These are phyloP conservation scores for Melampsora larici-populina DNA, from an alignment of 1,284 basidiomycete genomes.

Conservation along the genomic window DNA sequence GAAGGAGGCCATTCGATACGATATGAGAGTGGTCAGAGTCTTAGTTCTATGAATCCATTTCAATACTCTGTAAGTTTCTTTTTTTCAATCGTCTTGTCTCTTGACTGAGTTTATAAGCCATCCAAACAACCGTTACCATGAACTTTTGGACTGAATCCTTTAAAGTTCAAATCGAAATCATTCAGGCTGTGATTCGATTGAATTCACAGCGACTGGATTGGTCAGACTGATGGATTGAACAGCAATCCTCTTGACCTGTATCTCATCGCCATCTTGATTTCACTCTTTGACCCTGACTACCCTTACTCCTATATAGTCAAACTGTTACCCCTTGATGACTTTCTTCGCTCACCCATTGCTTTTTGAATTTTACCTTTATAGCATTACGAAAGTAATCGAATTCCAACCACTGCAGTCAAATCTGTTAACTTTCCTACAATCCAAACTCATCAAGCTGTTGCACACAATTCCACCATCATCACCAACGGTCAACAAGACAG, in stretches of 20 bases:
- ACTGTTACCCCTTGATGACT: too few relatives aligned
- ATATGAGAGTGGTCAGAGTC: conserved; percentile 25
- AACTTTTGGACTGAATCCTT: too few relatives aligned
- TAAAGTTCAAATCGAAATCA: neutral
- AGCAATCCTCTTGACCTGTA: neutral
- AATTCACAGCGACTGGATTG: too few relatives aligned
- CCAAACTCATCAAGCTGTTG: too few relatives aligned
- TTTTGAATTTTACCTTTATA: neutral
- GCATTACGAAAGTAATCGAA: conserved; percentile 32
- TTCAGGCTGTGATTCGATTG: neutral
- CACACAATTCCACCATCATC: neutral
- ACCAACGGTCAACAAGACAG: neutral
- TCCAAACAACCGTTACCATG: too few relatives aligned
- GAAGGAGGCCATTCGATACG: neutral
- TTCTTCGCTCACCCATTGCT: neutral
- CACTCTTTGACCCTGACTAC: neutral
- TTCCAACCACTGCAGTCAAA: too few relatives aligned
- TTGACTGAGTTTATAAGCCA: too few relatives aligned
- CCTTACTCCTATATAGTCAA: neutral
- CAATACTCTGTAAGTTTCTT: conserved; percentile 23
- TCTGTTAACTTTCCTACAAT: too few relatives aligned
- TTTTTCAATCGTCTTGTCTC: neutral
- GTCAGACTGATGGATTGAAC: too few relatives aligned
- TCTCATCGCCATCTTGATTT: neutral
- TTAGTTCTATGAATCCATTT: conserved; percentile 23